Evolutionary conservation across 2,329 filamentous ascomycete genomes (phyloP).

Genomic region (Ceratocystis lukuohia): DNA sequence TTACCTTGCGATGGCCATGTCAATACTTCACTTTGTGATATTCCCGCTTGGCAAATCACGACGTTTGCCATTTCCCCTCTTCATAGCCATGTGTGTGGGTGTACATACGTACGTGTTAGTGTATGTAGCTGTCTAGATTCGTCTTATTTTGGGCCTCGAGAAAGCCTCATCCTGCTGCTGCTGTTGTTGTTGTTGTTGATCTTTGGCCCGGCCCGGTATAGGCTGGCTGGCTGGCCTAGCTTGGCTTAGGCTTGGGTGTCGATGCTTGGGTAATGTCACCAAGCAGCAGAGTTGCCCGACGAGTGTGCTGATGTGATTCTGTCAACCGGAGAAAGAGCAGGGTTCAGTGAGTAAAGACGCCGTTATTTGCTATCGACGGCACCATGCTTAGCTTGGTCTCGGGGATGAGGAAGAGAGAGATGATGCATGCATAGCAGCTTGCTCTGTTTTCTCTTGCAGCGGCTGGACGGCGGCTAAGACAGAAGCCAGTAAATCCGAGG

Average conservation of each 20-base stretch:
- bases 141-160: not conserved
- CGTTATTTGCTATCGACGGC: too few relatives aligned
- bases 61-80: not conserved
- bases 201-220: not conserved
- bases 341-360: not conserved
- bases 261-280: not conserved
- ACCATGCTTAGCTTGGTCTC: too few relatives aligned
- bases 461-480: too few relatives aligned
- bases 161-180: not conserved
- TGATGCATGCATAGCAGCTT: too few relatives aligned
- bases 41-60: not conserved
- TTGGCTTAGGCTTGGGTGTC: not conserved
- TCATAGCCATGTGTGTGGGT: not conserved
- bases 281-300: not conserved
- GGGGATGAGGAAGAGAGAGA: too few relatives aligned
- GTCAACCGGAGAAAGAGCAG: not conserved
- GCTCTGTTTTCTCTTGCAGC: too few relatives aligned
- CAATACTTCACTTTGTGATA: not conserved
- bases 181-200: not conserved
- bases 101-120: not conserved
- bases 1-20: not conserved
- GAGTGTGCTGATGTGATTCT: not conserved
- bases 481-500: too few relatives aligned
- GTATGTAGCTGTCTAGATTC: not conserved
- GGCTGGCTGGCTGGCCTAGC: not conserved